Conservation (phyloP, 441 rosid genomes). For the Brassica hybrid region DNA sequence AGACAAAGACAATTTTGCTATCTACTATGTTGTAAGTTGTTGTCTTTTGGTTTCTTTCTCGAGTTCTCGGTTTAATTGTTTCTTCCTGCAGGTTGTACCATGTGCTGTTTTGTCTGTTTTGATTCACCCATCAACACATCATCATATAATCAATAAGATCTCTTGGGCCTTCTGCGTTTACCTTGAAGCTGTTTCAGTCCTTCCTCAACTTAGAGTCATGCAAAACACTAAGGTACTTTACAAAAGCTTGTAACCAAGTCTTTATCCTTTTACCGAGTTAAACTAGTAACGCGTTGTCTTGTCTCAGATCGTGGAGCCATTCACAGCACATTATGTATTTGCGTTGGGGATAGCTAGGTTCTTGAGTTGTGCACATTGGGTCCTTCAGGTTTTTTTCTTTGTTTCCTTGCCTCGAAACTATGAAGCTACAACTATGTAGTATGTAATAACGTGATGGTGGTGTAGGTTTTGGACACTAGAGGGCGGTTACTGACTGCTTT, state of each 20-base stretch:
- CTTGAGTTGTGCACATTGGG: conserved; percentile 21
- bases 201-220: conserved; percentile 71
- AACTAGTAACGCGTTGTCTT: conserved; percentile 14
- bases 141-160: conserved; percentile 56
- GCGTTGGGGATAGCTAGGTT: conserved; percentile 73
- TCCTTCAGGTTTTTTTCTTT: conserved; percentile 57
- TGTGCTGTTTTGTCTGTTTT: conserved; percentile 58
- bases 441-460: background rate
- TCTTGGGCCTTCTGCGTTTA: conserved; percentile 75
- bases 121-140: conserved; percentile 65
- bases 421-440: background rate
- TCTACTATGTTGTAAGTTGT: conserved; percentile 58
- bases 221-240: conserved; percentile 65
- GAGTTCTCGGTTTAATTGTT: background rate
- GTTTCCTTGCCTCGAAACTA: background rate
- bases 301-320: conserved; percentile 66
- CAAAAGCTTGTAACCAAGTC: background rate
- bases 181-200: conserved; percentile 73
- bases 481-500: conserved; percentile 60
- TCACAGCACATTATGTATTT: conserved; percentile 71
- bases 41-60: background rate
- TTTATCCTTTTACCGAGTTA: background rate
- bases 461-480: conserved; percentile 60
- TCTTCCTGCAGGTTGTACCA: conserved; percentile 53
- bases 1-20: conserved; percentile 64